Evolutionary conservation across 495 filamentous ascomycete genomes (phyloP), one percentile per base, ranked within the genome.

Genomic region (Massariosphaeria phaeospora): DNA sequence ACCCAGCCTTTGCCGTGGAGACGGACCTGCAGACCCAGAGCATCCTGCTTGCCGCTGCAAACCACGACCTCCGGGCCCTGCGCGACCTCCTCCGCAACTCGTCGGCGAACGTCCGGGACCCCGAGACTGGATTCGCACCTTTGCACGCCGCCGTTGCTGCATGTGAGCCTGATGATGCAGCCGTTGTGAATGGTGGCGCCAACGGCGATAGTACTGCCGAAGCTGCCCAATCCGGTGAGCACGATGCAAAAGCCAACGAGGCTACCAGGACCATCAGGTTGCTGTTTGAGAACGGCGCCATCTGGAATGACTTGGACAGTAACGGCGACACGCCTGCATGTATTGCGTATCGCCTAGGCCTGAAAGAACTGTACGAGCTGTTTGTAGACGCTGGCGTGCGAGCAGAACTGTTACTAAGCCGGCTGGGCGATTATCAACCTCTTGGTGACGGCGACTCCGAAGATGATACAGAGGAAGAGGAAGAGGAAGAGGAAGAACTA

Each of bases 241-340:
- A 43, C 18, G 61, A 73, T 13, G 65, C 76, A 15, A 66, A 73
- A 26, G 64, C 83, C 8, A 74, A 84, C 38, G 72, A 73, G 10
- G 85, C 79, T n/a, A 56, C 58, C 6, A 74, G 82, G 45, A 89
- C 84, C 0, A 76, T 96, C 13, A 77, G 77, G 47, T 79, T 94
- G 61, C 74, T 98, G 21, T 74, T 98, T 45, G 75, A 89, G 61
- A 82, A 87, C 65, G 93, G 93, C 2, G 94, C 88, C 4, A 96
- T 97, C 48, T 98, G 93, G 93, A 98, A 98, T 70, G 90, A 95
- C 68, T 73, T 98, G 2, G 89, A 97, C 61, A 70, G 74, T 31
- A 82, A 86, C 38, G 77, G 85, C 51, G 90, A 97, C 76, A 98
- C 94, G 12, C 91, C 93, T 0, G 93, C 89, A 1, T 97, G 94